Evolutionary conservation across 2,329 filamentous ascomycete species (phyloP), one percentile per base, ranked within the genome.

Genomic region (Cladophialophora bantiana): DNA sequence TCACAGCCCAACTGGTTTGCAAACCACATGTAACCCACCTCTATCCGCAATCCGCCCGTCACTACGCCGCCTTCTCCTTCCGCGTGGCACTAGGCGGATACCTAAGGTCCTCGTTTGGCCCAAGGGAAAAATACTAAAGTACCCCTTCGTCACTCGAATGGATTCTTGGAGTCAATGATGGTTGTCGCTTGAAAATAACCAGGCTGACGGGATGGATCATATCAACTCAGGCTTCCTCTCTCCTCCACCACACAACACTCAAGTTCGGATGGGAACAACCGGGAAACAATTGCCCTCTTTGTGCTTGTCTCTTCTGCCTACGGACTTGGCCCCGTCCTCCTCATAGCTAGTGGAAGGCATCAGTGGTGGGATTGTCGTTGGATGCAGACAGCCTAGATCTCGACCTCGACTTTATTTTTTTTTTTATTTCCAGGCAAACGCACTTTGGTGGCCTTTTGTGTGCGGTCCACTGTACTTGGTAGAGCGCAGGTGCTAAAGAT

Each of bases 51-150:
- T 50, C 45, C 45, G 45, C 45, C 45, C 45, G 45, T 50, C 18
- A 18, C 45, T 26, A 50, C 45, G 45, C 45, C 45, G 6, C 4
- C 45, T 15, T 50, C 10, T 31, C 3, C 45, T 50, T 50, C 45
- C 45, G 18, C 45, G 45, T 50, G 45, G 18, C 45, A 50, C 45
- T 50, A 50, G 45, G 45, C 45, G 26, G 45, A 50, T 50, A 26
- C 45, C 45, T 3, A 50, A 50, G 45, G 18, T 50, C 45, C 45
- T 50, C 45, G 26, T 50, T 50, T 50, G 45, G 42, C 20, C 5
- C 45, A 50, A 31, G 20, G 45, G 45, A 10, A 9, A 12, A 26
- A 50, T 12, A 50, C 20, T 20, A 50, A 12, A 50, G 45, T 4
- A 5, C 2, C 20, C n/a, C 18, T 18, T 31, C 26, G 26, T 26